Conservation (phyloP, 1,284 basidiomycete genomes). For the Cerioporus squamosus region DNA sequence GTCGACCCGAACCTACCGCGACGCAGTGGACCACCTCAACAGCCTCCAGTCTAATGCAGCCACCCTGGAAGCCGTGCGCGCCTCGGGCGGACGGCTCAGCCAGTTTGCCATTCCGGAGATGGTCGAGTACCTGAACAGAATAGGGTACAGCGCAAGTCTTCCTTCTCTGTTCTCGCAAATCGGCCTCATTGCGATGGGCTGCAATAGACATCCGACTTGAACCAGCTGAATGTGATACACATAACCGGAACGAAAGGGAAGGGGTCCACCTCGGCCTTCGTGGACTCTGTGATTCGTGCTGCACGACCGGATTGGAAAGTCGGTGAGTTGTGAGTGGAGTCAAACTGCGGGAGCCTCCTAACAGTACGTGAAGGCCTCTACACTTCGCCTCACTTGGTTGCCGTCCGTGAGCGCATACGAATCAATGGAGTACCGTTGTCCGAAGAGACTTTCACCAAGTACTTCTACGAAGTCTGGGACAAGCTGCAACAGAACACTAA, state of each 20-base stretch:
- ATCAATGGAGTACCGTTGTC: slow-evolving; percentile 91
- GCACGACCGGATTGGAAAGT: slow-evolving; percentile 71
- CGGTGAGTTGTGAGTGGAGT: slow-evolving; percentile 45
- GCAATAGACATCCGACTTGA: slow-evolving; percentile 78
- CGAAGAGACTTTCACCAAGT: slow-evolving; percentile 87
- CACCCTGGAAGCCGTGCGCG: slow-evolving; percentile 83
- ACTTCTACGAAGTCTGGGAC: slow-evolving; percentile 98
- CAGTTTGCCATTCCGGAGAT: slow-evolving; percentile 86
- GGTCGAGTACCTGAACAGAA: slow-evolving; percentile 86
- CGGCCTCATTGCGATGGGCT: slow-evolving; percentile 13
- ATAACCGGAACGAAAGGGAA: slow-evolving; percentile 99
- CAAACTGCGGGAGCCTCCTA: neutral
- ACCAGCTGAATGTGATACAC: slow-evolving; percentile 92
- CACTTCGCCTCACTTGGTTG: slow-evolving; percentile 96
- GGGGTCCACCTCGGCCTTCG: slow-evolving; percentile 95
- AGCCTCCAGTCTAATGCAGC: slow-evolving; percentile 95
- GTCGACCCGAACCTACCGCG: slow-evolving; percentile 66
- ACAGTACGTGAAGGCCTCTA: slow-evolving; percentile 70
- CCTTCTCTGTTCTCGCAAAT: slow-evolving; percentile 5
- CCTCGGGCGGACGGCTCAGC: slow-evolving; percentile 73
- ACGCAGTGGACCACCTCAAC: slow-evolving; percentile 90
- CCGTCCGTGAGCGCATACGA: slow-evolving; percentile 94
- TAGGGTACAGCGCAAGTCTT: slow-evolving; percentile 81
- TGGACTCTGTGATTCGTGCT: slow-evolving; percentile 74
- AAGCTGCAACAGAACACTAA: slow-evolving; percentile 70